A percentile compares a stretch with the other conserved stretches of the same genome.
Conservation (phyloP, 2,329 filamentous ascomycete genomes). For the Aspergillus brasiliensis region DNA sequence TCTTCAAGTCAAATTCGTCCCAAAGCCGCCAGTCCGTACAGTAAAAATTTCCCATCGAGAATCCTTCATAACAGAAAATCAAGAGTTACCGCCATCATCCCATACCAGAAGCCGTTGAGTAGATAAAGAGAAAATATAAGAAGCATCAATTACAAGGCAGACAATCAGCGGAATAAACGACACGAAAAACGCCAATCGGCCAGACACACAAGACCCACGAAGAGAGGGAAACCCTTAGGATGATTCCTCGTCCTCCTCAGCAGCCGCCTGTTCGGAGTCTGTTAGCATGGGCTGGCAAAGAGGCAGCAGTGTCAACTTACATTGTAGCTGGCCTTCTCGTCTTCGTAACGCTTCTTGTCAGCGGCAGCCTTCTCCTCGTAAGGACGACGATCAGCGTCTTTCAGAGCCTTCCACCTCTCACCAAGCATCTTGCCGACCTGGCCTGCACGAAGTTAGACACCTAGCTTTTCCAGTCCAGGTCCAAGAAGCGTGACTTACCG, state of each 20-base stretch:
- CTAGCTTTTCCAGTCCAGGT: background rate
- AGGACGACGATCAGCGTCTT: constrained; percentile 86
- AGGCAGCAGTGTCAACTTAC: constrained; percentile 55
- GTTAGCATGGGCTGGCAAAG: constrained; percentile 6
- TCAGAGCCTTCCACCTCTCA: constrained; percentile 97
- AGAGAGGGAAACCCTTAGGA: constrained; percentile 30
- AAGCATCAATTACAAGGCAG: constrained; percentile 32
- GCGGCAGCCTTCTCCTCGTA: constrained; percentile 96
- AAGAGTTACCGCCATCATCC: constrained; percentile 36
- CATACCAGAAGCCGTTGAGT: constrained; percentile 36
- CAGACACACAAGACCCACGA: constrained; percentile 29
- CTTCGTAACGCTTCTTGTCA: constrained; percentile 99
- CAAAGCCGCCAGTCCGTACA: constrained; percentile 29
- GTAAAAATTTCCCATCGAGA: constrained; percentile 34
- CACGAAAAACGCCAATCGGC: constrained; percentile 39
- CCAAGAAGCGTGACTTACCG: constrained; percentile 58
- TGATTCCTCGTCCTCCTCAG: constrained; percentile 59
- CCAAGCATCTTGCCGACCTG: constrained; percentile 98
- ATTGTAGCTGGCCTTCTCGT: constrained; percentile 93
- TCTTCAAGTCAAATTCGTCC: constrained; percentile 33
- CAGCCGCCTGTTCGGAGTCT: constrained; percentile 52
- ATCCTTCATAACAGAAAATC: constrained; percentile 35
- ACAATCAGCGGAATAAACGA: constrained; percentile 35
- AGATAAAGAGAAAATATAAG: constrained; percentile 34
- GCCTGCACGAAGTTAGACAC: constrained; percentile 52